Conservation (phyloP, 2,329 filamentous ascomycete species). For the Alternaria panax region DNA sequence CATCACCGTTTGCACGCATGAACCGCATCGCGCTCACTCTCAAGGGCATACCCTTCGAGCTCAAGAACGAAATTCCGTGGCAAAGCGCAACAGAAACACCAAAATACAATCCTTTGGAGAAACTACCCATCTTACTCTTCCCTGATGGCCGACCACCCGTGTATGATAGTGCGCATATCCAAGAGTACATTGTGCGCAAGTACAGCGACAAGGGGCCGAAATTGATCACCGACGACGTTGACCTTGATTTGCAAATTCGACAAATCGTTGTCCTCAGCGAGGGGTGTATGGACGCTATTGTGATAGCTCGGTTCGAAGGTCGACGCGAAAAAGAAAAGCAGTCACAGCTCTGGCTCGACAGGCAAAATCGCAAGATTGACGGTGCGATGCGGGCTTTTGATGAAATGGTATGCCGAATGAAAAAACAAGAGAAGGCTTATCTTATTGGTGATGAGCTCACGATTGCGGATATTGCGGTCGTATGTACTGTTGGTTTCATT, state of each 20-base stretch:
- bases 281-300: constrained; percentile 26
- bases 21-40: constrained; percentile 51
- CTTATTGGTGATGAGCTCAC: constrained; percentile 20
- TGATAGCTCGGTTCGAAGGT: constrained; percentile 20
- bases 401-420: constrained; percentile 9
- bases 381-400: constrained; percentile 22
- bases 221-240: constrained; percentile 18
- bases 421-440: constrained; percentile 15
- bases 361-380: constrained; percentile 24
- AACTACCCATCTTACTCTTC: constrained; percentile 50
- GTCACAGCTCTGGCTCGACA: constrained; percentile 17
- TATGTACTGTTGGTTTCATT: constrained; percentile 20
- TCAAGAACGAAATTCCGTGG: constrained; percentile 55
- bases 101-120: constrained; percentile 52
- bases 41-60: constrained; percentile 51
- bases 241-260: constrained; percentile 15
- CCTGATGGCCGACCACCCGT: constrained; percentile 19
- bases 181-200: constrained; percentile 25
- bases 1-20: constrained; percentile 53
- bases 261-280: constrained; percentile 25
- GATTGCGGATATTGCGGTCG: constrained; percentile 26
- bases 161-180: constrained; percentile 28
- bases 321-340: constrained; percentile 13
- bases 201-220: constrained; percentile 18
- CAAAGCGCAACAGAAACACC: constrained; percentile 50